Percentiles rank a stretch among this genome's conserved stretches.
Conservation (phyloP, 2,329 filamentous ascomycete genomes). For the Diplocarpon mali region DNA sequence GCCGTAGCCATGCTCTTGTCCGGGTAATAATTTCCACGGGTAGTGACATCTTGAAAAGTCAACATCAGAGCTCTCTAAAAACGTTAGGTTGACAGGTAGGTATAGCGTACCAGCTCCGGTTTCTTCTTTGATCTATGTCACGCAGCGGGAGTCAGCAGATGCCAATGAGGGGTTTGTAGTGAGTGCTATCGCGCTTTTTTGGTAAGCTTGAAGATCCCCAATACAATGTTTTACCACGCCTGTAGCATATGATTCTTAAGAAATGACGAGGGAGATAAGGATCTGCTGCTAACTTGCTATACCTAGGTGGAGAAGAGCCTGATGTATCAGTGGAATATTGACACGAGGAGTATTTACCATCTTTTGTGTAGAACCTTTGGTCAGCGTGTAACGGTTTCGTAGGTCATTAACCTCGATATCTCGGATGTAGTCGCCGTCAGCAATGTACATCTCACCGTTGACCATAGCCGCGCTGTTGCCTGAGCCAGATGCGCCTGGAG, state of each 20-base stretch:
- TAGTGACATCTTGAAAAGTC: slow-evolving; percentile 88
- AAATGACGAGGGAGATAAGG: slow-evolving; percentile 2
- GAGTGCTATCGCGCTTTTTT: slow-evolving; percentile 52
- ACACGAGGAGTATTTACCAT: slow-evolving; percentile 87
- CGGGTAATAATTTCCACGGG: slow-evolving; percentile 89
- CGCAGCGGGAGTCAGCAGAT: slow-evolving; percentile 85
- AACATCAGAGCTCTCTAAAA: slow-evolving; percentile 38
- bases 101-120: slow-evolving; percentile 96
- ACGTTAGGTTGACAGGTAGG: slow-evolving; percentile 30
- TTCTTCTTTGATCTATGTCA: slow-evolving; percentile 98
- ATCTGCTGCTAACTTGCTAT: slow-evolving; percentile 12
- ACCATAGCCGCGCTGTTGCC: slow-evolving; percentile 39
- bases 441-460: slow-evolving; percentile 83
- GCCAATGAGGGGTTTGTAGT: slow-evolving; percentile 58
- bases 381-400: slow-evolving; percentile 92
- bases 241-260: slow-evolving; percentile 28
- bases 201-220: slow-evolving; percentile 60
- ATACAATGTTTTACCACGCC: slow-evolving; percentile 28
- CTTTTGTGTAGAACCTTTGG: slow-evolving; percentile 94
- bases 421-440: slow-evolving; percentile 95
- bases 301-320: slow-evolving; percentile 28
- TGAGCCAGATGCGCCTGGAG: slow-evolving; percentile 19
- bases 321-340: slow-evolving; percentile 55
- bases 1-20: slow-evolving; percentile 97
- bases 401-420: slow-evolving; percentile 98